Evolutionary conservation across 148 eudicot species (phyloP).

Genomic region (Spergularia bocconei): DNA sequence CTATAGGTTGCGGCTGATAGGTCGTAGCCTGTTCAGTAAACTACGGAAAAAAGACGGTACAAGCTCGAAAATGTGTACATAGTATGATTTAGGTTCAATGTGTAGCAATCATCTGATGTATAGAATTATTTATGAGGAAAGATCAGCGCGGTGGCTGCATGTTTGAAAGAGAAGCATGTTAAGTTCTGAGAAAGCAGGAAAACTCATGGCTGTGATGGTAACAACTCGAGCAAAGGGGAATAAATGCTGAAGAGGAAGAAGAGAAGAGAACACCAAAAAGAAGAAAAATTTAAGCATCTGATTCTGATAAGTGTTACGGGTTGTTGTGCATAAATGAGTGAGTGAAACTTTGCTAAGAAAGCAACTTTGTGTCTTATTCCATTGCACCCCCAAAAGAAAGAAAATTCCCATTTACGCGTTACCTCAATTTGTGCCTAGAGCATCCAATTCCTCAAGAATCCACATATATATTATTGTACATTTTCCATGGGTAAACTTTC

Average conservation of each 20-base stretch:
- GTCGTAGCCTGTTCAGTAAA: too few species aligned
- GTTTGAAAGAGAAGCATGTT: too few species aligned
- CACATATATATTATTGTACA: background rate
- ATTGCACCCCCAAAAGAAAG: conserved; percentile 2
- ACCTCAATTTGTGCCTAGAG: conserved; percentile 7
- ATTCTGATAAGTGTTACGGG: conserved; percentile 16
- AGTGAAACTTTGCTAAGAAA: conserved; percentile 25
- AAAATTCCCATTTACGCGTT: background rate
- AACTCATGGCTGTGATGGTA: background rate
- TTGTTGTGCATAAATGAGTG: background rate
- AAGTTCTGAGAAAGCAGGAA: too few species aligned
- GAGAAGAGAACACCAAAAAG: background rate
- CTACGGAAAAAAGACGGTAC: too few species aligned
- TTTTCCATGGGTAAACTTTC: background rate
- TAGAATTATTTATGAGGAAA: too few species aligned
- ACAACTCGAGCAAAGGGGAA: conserved; percentile 10
- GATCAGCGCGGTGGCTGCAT: too few species aligned
- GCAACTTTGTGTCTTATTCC: conserved; percentile 33
- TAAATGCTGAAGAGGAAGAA: background rate
- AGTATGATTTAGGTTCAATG: too few species aligned
- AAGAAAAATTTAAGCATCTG: conserved; percentile 16
- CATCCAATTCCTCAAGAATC: conserved; percentile 23
- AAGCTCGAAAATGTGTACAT: too few species aligned
- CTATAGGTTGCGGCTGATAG: too few species aligned
- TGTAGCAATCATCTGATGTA: too few species aligned